Evolutionary conservation across 345 rosid species (phyloP).

Genomic region (Lepidium didymum): DNA sequence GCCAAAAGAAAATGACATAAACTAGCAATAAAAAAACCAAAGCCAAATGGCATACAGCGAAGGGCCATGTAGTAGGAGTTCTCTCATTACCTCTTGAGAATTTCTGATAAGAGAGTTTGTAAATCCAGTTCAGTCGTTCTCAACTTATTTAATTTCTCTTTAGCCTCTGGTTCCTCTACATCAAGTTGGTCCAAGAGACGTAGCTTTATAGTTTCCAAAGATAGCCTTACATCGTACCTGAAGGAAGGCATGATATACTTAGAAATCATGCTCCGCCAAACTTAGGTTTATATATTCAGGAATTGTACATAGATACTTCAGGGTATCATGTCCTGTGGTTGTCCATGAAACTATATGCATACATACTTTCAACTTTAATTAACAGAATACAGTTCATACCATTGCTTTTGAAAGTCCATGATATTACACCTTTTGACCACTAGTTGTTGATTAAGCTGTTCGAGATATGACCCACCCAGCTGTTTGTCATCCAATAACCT

Average conservation of each 20-base stretch:
- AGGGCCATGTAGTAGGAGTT: not conserved
- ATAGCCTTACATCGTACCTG: slow-evolving; percentile 48
- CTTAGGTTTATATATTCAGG: not conserved
- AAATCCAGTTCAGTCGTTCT: slow-evolving; percentile 48
- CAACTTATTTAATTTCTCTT: slow-evolving; percentile 47
- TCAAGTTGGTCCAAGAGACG: slow-evolving; percentile 49
- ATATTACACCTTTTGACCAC: slow-evolving; percentile 35
- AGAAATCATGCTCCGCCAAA: not conserved
- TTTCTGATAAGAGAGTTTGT: slow-evolving; percentile 48
- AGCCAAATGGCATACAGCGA: not conserved
- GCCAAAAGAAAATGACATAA: not conserved
- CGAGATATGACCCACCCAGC: slow-evolving; percentile 39
- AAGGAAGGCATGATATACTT: slow-evolving; percentile 5
- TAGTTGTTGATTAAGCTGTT: slow-evolving; percentile 43
- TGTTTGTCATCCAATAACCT: slow-evolving; percentile 44
- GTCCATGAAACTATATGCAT: not conserved
- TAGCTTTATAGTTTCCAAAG: slow-evolving; percentile 55
- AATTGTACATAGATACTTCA: not conserved
- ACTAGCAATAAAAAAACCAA: not conserved
- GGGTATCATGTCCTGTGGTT: not conserved
- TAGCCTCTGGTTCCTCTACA: slow-evolving; percentile 44
- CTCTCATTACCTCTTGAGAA: slow-evolving; percentile 42
- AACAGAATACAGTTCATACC: slow-evolving; percentile 35
- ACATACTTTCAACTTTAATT: not conserved
- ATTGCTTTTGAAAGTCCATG: slow-evolving; percentile 37